Base-by-base conservation (phyloP, 257 asterid species). In the Thymus mandschuricus region DNA sequence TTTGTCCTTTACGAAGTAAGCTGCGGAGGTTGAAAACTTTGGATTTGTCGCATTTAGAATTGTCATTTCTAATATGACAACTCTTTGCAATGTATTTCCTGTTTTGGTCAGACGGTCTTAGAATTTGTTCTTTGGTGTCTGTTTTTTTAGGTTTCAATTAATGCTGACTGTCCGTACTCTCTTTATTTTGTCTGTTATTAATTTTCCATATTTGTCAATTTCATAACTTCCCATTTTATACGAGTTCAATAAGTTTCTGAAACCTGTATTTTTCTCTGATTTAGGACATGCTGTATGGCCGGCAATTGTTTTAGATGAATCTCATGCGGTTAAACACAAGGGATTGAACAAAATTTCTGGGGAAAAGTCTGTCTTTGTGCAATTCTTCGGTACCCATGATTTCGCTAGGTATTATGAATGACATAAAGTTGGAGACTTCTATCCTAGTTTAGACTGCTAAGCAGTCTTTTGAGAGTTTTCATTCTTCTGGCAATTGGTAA, bases 261-360 rank as follows among this genome's bases (percentile, higher is more conserved):
- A 50, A 73, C 71, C 68, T 69, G 41, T 68, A 40, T 56, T 71
- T 69, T 58, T 68, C 58, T 69, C 31, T 82, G 68, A 67, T 78
- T 72, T 83, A 95, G 99, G 99, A 74, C 92, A 95, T 85, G 98
- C 99, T 78, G 81, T 85, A 79, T 95, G 99, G 99, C 99, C 99
- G 45, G 97, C 99, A 69, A 70, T 92, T 68, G 87, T 95, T 74
- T 72, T 88, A 85, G 92, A 92, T 80, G 96, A 89, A 84, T 90
- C 96, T 80, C 86, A 78, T 61, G 85, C 81, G 64, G 83, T 85
- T 75, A 85, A 81, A 73, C 87, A 73, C 65, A 89, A 82, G 78
- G 98, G 96, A 65, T 81, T 95, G 71, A 88, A 77, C 78, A 92
- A 84, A 80, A 74, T 58, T 58, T 82, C 86, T 7, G 97, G 97